A percentile compares a stretch with the other conserved stretches of the same genome.
Evolutionary conservation across 768 basidiomycete species (phyloP).

Genomic region (Leccinellum albellum): DNA sequence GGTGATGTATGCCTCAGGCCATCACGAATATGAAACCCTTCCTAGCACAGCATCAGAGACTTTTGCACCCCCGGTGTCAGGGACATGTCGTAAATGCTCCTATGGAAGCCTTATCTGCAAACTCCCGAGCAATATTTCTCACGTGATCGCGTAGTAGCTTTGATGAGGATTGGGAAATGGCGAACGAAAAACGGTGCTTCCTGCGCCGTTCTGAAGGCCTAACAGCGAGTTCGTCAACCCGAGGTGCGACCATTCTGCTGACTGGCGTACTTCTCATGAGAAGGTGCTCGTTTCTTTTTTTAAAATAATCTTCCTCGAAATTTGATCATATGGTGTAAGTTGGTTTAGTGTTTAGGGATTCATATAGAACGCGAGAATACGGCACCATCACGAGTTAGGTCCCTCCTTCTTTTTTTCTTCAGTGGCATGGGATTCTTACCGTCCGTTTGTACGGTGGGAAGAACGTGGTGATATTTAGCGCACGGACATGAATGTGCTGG

Average conservation of each 20-base stretch:
- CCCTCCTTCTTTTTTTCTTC: neutral
- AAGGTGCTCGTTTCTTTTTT: constrained; percentile 2
- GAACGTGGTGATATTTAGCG: neutral
- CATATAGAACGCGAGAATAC: constrained; percentile 6
- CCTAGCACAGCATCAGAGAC: constrained; percentile 22
- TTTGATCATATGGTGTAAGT: constrained; percentile 6
- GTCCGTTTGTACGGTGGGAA: neutral
- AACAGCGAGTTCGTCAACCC: neutral
- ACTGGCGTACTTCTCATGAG: constrained; percentile 11
- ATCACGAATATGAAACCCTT: constrained; percentile 7
- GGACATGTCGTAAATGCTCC: constrained; percentile 19
- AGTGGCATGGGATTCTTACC: neutral
- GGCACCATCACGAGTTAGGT: constrained; percentile 7
- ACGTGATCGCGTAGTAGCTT: neutral
- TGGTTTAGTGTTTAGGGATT: constrained; percentile 4
- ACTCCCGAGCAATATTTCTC: neutral
- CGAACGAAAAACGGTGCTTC: neutral
- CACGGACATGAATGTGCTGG: constrained; percentile 1
- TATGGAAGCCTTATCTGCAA: neutral
- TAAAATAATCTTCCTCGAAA: constrained; percentile 5
- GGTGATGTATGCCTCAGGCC: constrained; percentile 5
- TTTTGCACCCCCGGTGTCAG: constrained; percentile 19
- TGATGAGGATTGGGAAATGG: constrained; percentile 2
- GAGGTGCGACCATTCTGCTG: neutral
- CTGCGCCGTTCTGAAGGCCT: neutral